phyloP scores from a whole-genome alignment of 352 stramenopile species.

The Phytophthora hibernalis region DNA sequence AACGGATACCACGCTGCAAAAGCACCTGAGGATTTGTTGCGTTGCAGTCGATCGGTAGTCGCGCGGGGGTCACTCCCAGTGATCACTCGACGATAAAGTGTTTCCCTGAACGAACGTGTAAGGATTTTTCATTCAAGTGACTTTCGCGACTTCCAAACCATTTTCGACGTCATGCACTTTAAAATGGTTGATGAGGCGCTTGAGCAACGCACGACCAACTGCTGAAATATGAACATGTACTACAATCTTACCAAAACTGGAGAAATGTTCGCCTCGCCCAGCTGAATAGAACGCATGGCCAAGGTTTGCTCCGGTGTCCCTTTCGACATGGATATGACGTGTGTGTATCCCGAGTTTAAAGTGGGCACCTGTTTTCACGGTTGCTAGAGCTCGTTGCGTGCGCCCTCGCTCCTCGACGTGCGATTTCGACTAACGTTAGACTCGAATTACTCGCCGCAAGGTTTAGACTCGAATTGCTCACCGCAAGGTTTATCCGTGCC shows the following conservation, averaged over 20 bases:
- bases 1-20: conserved; percentile 20
- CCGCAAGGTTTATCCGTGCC: too few relatives aligned
- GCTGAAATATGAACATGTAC: neutral
- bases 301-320: neutral
- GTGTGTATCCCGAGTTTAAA: conserved; percentile 3
- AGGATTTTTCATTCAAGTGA: neutral
- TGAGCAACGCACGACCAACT: too few relatives aligned
- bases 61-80: neutral
- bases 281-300: conserved; percentile 18
- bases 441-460: too few relatives aligned
- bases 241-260: conserved; percentile 7
- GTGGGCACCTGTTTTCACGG: conserved; percentile 20
- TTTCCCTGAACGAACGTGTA: neutral
- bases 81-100: neutral
- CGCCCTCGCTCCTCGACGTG: neutral
- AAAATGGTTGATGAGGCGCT: neutral
- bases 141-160: neutral
- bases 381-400: neutral
- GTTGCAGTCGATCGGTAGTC: conserved; percentile 20
- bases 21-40: conserved; percentile 27
- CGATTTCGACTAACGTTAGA: too few relatives aligned
- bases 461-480: too few relatives aligned
- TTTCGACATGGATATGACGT: neutral
- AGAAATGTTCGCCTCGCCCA: conserved; percentile 23
- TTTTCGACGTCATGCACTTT: neutral